Percentiles rank a stretch among this genome's conserved stretches.
phyloP scores from a whole-genome alignment of 2,329 filamentous ascomycete species.

The Fusarium veterinarium region DNA sequence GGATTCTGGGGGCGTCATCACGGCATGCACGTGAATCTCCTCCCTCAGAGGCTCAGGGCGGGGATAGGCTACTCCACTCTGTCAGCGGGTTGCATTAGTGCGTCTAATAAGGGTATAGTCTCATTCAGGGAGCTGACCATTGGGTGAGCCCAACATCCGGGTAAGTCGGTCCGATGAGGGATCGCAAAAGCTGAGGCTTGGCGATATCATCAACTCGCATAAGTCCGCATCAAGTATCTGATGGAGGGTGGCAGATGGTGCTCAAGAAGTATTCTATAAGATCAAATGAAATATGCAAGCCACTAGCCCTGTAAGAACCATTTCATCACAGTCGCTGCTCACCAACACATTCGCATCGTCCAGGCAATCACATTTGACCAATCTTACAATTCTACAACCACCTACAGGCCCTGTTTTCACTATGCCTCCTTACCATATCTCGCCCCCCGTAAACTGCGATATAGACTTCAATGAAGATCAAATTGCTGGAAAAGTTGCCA shows the following conservation, averaged over 20 bases:
- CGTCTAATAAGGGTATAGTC: not conserved
- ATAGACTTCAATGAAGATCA: no score
- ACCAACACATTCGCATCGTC: not conserved
- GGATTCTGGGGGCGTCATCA: not conserved
- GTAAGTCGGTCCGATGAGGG: not conserved
- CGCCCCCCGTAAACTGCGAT: no score
- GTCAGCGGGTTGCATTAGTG: slow-evolving; percentile 34
- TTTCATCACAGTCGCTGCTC: fast-evolving
- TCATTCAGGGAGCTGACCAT: fast-evolving
- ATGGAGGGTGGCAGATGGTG: fast-evolving
- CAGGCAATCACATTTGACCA: no score
- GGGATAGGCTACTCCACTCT: not conserved
- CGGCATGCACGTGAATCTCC: not conserved
- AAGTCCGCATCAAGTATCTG: fast-evolving
- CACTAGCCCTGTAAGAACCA: fast-evolving
- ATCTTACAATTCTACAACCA: no score
- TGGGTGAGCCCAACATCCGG: fast-evolving
- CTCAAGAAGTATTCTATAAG: fast-evolving
- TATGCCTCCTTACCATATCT: no score
- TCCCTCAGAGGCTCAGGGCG: no score
- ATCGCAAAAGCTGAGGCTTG: not conserved
- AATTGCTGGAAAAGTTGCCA: no score
- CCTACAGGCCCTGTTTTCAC: no score
- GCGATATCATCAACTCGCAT: slow-evolving; percentile 1
- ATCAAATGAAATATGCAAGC: fast-evolving